Conservation (phyloP, 139 green algal genomes). For the Zygnema cylindricum region DNA sequence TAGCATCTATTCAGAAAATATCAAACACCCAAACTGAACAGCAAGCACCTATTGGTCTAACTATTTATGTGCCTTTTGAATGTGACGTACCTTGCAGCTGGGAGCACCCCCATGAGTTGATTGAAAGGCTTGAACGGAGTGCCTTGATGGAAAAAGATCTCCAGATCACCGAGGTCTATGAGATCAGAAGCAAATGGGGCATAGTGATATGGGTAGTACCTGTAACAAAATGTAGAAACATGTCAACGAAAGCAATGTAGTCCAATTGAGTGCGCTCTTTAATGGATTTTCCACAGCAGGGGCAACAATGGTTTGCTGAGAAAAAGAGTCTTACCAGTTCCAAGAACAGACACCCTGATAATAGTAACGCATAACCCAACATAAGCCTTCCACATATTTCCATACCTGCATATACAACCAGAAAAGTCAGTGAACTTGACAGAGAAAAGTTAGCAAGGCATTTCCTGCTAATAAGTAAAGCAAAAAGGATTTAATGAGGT, state of each 20-base stretch:
- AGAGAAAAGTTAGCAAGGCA: no score
- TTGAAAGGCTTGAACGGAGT: slow-evolving; percentile 96
- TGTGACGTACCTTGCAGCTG: slow-evolving; percentile 77
- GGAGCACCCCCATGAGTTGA: slow-evolving; percentile 98
- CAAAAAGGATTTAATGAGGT: no score
- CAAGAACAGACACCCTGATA: slow-evolving; percentile 66
- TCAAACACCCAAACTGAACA: neutral
- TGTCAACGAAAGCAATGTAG: neutral
- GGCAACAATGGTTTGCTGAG: neutral
- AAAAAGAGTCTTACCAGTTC: slow-evolving; percentile 53
- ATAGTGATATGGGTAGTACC: slow-evolving; percentile 98
- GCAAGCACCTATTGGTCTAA: neutral
- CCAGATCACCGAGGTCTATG: slow-evolving; percentile 65
- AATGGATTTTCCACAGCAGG: neutral
- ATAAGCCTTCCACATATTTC: slow-evolving; percentile 89
- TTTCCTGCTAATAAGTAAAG: no score
- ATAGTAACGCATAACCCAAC: slow-evolving; percentile 93
- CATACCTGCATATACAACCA: slow-evolving; percentile 72
- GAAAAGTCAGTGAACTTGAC: no score
- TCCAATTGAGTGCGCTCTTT: neutral
- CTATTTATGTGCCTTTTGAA: neutral
- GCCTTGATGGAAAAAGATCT: slow-evolving; percentile 80
- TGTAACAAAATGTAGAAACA: neutral
- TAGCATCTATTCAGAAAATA: neutral
- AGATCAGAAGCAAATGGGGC: slow-evolving; percentile 98